Base-by-base conservation (phyloP, 2,329 filamentous ascomycete species). In the Penicillium sp. region DNA sequence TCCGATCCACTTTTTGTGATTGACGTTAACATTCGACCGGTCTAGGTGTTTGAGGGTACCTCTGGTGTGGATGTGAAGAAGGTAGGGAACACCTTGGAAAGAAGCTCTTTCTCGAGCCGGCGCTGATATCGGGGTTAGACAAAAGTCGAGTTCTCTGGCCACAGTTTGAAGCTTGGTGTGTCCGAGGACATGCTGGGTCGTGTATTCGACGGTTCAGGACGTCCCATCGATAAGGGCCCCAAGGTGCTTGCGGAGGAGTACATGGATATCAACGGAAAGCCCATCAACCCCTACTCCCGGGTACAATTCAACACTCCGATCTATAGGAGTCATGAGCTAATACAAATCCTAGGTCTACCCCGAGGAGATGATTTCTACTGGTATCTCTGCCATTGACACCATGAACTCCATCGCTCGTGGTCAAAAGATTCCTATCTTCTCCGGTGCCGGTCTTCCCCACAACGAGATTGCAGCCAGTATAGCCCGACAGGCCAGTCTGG, bases 391-490 rank as follows among this genome's bases (percentile, higher is more conserved):
- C 72, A 97, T 99, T 70, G 93, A 97, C 74, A 96, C 92, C 58
- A 97, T 97, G 93, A 92, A 92, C 82, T 92, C 89, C 58, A 96
- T 97, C 75, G 94, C 95, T 62, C 92, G 94, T 85, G 94, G 94
- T 59, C 94, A 99, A 77, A 99, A 99, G 84, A 99, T 99, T 63
- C 94, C 95, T 67, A 99, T 99, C 70, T 99, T 99, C 86, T 99
- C 94, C 24, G 92, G 94, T 50, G 88, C 94, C 57, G 94, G 94
- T 92, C 86, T 99, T 55, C 95, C 95, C 38, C 95, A 99, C 81
- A 99, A 99, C 80, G 94, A 99, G 82, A 97, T 99, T 70, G 95
- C 95, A 54, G 95, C 94, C 44, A 92, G 97, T 79, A 99, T 99
- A 77, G 97, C 92, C 82, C 88, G 95, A 79, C 94, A 99, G 78